These are phyloP conservation scores for Colletotrichum musicola DNA, from an alignment of 2,329 filamentous ascomycete species.

Conservation along the genomic window DNA sequence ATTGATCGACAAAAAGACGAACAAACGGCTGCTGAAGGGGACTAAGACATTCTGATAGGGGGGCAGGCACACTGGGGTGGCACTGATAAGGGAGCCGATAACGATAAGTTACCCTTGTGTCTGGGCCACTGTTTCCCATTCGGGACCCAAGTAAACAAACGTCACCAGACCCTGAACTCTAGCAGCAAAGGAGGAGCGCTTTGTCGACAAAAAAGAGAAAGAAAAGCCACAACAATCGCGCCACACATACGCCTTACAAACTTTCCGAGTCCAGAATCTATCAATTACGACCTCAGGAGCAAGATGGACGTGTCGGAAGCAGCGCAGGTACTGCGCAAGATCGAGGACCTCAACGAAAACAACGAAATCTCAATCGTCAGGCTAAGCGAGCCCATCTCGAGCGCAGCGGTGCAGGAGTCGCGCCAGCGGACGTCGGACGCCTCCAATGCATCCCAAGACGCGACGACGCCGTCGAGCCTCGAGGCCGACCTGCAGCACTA, in stretches of 20 bases:
- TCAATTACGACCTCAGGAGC: conserved; percentile 2
- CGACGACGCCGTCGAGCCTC: conserved; percentile 79
- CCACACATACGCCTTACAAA: background rate
- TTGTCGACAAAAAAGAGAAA: background rate
- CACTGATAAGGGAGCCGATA: background rate
- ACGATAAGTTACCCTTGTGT: conserved; percentile 4
- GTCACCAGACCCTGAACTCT: conserved; percentile 10
- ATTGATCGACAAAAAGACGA: conserved; percentile 19
- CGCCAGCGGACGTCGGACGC: conserved; percentile 77
- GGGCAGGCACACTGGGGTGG: no score
- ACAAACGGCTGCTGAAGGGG: background rate
- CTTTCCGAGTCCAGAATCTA: background rate
- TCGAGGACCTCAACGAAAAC: conserved; percentile 67
- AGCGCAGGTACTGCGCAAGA: conserved; percentile 58
- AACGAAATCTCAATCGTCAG: conserved; percentile 80
- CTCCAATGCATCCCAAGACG: conserved; percentile 73
- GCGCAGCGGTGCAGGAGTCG: conserved; percentile 56
- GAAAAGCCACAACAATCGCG: background rate
- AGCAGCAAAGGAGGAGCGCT: conserved; percentile 1
- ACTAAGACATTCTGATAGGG: conserved; percentile 12
- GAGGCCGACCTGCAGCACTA: conserved; percentile 90
- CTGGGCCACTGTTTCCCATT: conserved; percentile 42
- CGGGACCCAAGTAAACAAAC: conserved; percentile 56
- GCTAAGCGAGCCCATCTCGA: conserved; percentile 80
- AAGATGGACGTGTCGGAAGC: conserved; percentile 50